Percentiles rank a stretch among this genome's conserved stretches.
These are phyloP conservation scores for Dothistroma septosporum DNA, from an alignment of 2,329 filamentous ascomycete species.

Conservation along the genomic window DNA sequence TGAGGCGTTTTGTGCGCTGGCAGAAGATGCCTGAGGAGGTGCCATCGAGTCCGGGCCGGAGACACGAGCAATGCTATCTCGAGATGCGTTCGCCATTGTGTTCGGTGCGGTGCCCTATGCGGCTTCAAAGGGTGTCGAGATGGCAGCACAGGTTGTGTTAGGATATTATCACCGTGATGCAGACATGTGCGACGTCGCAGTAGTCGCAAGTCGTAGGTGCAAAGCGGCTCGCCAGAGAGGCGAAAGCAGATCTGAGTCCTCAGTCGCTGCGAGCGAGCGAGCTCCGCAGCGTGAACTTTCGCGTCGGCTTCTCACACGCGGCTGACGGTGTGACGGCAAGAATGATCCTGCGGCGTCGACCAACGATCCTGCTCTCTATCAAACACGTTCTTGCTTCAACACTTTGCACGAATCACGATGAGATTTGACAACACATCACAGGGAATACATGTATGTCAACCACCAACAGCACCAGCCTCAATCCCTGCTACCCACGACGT, in stretches of 20 bases:
- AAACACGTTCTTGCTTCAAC: too few species aligned
- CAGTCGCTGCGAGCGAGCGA: background rate
- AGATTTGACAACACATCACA: background rate
- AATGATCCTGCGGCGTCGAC: too few species aligned
- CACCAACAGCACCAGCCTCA: background rate
- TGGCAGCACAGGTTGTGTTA: background rate
- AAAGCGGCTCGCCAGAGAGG: background rate
- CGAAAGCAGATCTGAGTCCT: background rate
- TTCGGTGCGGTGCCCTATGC: background rate
- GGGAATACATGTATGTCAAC: background rate
- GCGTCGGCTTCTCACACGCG: background rate
- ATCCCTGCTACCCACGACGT: background rate
- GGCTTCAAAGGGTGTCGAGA: background rate
- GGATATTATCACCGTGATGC: background rate
- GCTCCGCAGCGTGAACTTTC: background rate
- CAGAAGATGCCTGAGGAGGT: background rate
- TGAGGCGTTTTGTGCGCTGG: conserved; percentile 9
- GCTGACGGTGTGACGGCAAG: background rate
- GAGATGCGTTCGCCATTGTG: conserved; percentile 9
- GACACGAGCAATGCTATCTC: conserved; percentile 7
- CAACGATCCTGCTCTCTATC: too few species aligned
- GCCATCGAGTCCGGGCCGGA: conserved; percentile 16
- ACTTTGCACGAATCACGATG: background rate
- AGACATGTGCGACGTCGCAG: background rate
- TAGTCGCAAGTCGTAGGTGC: background rate